Conservation (phyloP, 2,329 filamentous ascomycete species). For the Pezicula carpinea region DNA sequence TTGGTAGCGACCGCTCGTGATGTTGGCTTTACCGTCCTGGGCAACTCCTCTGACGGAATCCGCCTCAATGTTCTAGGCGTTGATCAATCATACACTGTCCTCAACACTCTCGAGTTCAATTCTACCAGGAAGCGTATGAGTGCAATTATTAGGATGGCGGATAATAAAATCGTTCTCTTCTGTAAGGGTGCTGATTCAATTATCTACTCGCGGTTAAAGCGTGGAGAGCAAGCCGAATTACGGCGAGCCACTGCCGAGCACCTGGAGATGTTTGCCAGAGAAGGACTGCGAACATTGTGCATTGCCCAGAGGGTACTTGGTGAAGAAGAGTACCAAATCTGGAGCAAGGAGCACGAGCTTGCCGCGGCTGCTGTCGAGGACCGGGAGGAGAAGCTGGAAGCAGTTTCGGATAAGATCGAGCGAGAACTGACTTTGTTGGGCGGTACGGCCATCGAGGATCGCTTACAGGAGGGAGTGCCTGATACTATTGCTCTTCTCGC, state of each 20-base stretch:
- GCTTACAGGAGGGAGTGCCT: constrained; percentile 92
- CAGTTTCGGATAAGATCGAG: constrained; percentile 85
- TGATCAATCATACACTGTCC: constrained; percentile 77
- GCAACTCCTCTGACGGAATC: constrained; percentile 73
- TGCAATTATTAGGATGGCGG: constrained; percentile 90
- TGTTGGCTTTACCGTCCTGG: constrained; percentile 89
- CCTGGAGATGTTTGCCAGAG: constrained; percentile 92
- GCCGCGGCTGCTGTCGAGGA: constrained; percentile 80
- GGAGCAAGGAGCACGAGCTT: constrained; percentile 82
- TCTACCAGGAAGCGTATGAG: constrained; percentile 97
- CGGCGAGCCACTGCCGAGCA: constrained; percentile 84
- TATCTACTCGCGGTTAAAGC: constrained; percentile 86
- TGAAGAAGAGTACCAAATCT: constrained; percentile 78
- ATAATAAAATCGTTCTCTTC: constrained; percentile 83
- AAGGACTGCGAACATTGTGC: constrained; percentile 91
- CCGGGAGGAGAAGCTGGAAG: constrained; percentile 89
- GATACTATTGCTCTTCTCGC: constrained; percentile 90
- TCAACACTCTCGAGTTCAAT: constrained; percentile 97
- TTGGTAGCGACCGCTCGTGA: constrained; percentile 92
- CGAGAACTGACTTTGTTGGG: constrained; percentile 83
- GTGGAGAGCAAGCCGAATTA: constrained; percentile 80
- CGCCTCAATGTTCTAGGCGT: constrained; percentile 82
- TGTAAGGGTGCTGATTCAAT: constrained; percentile 98
- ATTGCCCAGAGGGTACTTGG: constrained; percentile 78
- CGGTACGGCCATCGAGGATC: constrained; percentile 95